Base-by-base conservation (phyloP, 1,139 yeast genomes). In the Blastobotrys buckinghamii region DNA sequence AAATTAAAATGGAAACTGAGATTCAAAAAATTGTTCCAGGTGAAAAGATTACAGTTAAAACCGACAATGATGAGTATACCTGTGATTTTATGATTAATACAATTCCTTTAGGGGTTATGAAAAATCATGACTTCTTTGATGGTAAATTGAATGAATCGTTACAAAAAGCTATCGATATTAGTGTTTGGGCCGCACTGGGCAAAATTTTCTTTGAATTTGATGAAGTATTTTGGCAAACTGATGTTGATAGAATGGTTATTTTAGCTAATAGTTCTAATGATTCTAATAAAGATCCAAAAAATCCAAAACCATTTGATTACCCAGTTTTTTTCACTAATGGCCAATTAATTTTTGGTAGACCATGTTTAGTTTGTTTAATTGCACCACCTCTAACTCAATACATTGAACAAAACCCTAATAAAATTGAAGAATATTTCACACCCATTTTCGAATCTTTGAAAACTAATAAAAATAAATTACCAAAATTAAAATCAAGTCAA, bases 151-250 rank as follows among this genome's bases (percentile, higher is more conserved):
- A 92, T 0, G 10, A 42, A 1, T 54, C 60, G 0, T 68, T 86
- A 16, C 53, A 56, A 1, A 67, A 67, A 0, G 73, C 87, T 0
- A 63, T 85, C 8, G 55, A 67, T 0, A 69, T 67, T 3, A 72
- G 83, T 52, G 82, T 81, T 56, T 82, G 79, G 63, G 90, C 88
- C 0, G 78, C 85, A 0, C 67, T 88, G 45, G 96, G 96, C 0
- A 88, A 88, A 64, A 82, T 85, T 6, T 70, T 84, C 0, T 74
- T 88, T 55, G 94, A 84, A 61, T 88, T 87, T 60, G 81, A 78
- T 12, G 53, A 64, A 1, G 69, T 76, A 1, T 84, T 85, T 74
- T 87, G 96, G 96, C 74, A 78, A 42, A 60, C 58, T 2, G 63
- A 55, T 10, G 46, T 51, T 2, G 89, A 82, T 60, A 65, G 84